A percentile compares a stretch with the other conserved stretches of the same genome.
These are phyloP conservation scores for Metschnikowia shivogae DNA, from an alignment of 805 yeast genomes.

Conservation along the genomic window DNA sequence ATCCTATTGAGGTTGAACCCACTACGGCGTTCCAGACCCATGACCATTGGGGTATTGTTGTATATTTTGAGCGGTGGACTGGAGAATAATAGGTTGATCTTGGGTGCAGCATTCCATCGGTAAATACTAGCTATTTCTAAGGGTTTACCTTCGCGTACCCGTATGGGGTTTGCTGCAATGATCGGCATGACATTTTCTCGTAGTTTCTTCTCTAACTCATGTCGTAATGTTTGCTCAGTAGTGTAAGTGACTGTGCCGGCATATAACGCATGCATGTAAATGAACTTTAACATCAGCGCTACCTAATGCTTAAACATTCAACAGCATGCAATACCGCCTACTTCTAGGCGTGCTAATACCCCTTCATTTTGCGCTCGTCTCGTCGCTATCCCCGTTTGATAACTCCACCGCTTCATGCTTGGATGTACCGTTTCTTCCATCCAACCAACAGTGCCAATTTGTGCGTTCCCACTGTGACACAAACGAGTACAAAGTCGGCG, in stretches of 20 bases:
- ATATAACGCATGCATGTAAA: too few species aligned
- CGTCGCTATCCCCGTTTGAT: constrained; percentile 1
- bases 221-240: not conserved
- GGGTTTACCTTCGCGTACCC: constrained; percentile 75
- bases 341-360: not conserved
- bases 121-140: constrained; percentile 46
- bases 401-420: constrained; percentile 10
- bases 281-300: too few species aligned
- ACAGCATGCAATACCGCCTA: not conserved
- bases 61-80: constrained; percentile 45
- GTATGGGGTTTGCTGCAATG: constrained; percentile 69
- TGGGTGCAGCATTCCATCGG: constrained; percentile 72
- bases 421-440: constrained; percentile 9
- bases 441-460: constrained; percentile 34
- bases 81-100: constrained; percentile 61
- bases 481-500: constrained; percentile 29
- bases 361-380: not conserved
- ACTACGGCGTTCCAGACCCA: constrained; percentile 63
- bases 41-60: constrained; percentile 60
- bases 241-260: too few species aligned
- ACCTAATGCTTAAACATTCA: too few species aligned
- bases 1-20: constrained; percentile 69
- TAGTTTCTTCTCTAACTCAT: not conserved
- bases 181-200: constrained; percentile 45
- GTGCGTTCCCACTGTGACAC: constrained; percentile 30